Conservation (phyloP, 176 grass and related monocot genomes). For the Puccinellia tenuiflora region DNA sequence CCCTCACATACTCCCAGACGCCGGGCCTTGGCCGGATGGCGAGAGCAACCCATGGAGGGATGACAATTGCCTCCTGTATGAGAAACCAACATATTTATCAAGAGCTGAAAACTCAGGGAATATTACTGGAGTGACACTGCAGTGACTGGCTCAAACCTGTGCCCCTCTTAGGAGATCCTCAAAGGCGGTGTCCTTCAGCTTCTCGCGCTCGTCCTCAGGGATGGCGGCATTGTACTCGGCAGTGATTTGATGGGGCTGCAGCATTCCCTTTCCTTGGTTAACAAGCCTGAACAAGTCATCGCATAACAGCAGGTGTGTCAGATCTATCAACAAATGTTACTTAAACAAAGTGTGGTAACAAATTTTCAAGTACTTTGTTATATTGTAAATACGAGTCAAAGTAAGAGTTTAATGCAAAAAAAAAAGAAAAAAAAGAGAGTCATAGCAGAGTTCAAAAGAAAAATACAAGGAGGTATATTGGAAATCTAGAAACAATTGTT, state of each 20-base stretch:
- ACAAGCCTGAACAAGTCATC: slow-evolving; percentile 49
- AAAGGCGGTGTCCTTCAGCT: slow-evolving; percentile 88
- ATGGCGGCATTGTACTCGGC: slow-evolving; percentile 74
- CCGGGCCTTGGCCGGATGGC: slow-evolving; percentile 90
- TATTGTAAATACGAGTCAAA: background rate
- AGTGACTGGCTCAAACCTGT: slow-evolving; percentile 43
- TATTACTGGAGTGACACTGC: background rate
- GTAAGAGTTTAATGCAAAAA: no score
- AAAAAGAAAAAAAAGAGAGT: no score
- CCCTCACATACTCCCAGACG: slow-evolving; percentile 88
- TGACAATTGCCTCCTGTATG: slow-evolving; percentile 84
- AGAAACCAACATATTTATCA: background rate
- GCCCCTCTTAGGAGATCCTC: slow-evolving; percentile 87
- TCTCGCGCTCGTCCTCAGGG: slow-evolving; percentile 72
- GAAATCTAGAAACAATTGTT: background rate
- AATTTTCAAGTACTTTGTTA: background rate
- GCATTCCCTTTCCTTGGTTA: slow-evolving; percentile 92
- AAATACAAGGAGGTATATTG: background rate
- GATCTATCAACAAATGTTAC: background rate
- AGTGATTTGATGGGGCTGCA: slow-evolving; percentile 80
- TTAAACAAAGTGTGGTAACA: background rate
- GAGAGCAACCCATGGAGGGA: slow-evolving; percentile 87
- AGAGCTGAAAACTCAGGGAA: background rate
- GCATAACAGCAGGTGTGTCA: background rate
- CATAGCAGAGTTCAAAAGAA: background rate